A percentile compares a stretch with the other conserved stretches of the same genome.
Conservation (phyloP, 202 grass and related monocot species). For the Schoenoplectus triqueter region DNA sequence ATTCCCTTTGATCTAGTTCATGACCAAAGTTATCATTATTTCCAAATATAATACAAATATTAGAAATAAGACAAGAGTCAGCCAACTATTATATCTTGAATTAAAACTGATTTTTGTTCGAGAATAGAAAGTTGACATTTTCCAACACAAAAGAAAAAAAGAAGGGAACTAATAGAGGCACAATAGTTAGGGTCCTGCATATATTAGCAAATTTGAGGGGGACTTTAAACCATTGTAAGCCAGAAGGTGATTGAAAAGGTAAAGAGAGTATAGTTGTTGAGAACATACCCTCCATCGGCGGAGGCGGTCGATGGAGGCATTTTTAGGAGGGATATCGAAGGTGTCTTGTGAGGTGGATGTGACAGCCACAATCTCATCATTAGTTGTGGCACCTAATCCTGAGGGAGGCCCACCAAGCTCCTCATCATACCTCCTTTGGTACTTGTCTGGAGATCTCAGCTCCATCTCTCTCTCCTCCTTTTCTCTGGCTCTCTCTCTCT, state of each 20-base stretch:
- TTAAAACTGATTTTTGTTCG: background rate
- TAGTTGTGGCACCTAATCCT: slow-evolving; percentile 30
- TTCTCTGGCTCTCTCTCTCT: background rate
- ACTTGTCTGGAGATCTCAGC: slow-evolving; percentile 40
- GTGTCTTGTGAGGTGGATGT: slow-evolving; percentile 57
- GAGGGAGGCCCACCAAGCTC: slow-evolving; percentile 40
- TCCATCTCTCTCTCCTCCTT: slow-evolving; percentile 22
- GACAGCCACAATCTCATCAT: background rate
- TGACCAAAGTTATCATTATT: background rate
- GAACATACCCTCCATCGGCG: slow-evolving; percentile 79
- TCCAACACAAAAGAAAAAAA: background rate
- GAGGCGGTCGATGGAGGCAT: slow-evolving; percentile 63
- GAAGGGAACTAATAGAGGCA: background rate
- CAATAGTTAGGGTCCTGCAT: background rate
- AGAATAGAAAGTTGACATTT: background rate
- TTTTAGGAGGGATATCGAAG: slow-evolving; percentile 93
- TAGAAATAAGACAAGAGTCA: background rate
- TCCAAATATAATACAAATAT: background rate
- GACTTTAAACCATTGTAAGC: background rate
- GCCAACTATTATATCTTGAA: background rate
- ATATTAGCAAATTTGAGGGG: no score
- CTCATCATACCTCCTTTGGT: slow-evolving; percentile 42
- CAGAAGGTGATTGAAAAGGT: background rate
- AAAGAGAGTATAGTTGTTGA: background rate
- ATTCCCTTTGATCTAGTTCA: background rate